phyloP scores from a whole-genome alignment of 768 basidiomycete genomes.

The Lentinula edodes region DNA sequence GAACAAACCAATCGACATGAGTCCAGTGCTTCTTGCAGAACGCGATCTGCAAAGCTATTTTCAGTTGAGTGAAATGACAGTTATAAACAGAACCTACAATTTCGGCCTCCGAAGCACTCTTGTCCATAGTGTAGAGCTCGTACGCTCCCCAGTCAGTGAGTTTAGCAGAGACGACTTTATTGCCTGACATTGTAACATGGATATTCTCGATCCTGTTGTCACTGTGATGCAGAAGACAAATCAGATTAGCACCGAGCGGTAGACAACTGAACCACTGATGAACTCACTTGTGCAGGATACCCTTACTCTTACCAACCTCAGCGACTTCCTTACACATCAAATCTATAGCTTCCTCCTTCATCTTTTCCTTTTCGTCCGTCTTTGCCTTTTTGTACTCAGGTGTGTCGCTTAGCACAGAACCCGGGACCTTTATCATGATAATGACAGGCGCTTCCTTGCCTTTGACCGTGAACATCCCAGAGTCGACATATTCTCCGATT shows the following conservation, averaged over 20 bases:
- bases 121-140: neutral
- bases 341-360: neutral
- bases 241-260: neutral
- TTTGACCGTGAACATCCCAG: neutral
- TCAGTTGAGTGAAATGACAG: neutral
- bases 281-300: neutral
- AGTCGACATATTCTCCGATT: neutral
- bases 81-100: neutral
- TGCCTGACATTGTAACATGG: neutral
- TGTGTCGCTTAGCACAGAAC: neutral
- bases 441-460: neutral
- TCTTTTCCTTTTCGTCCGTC: neutral
- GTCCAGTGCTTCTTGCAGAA: conserved; percentile 2
- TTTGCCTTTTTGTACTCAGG: neutral
- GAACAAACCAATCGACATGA: neutral
- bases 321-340: neutral
- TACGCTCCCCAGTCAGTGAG: neutral
- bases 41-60: neutral
- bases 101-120: neutral
- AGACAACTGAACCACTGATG: neutral
- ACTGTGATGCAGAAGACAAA: neutral
- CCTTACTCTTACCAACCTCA: neutral
- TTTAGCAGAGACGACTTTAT: neutral
- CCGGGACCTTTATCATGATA: neutral
- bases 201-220: neutral